Evolutionary conservation across 2,329 filamentous ascomycete species (phyloP).

Genomic region (Lachnellula subtilissima): DNA sequence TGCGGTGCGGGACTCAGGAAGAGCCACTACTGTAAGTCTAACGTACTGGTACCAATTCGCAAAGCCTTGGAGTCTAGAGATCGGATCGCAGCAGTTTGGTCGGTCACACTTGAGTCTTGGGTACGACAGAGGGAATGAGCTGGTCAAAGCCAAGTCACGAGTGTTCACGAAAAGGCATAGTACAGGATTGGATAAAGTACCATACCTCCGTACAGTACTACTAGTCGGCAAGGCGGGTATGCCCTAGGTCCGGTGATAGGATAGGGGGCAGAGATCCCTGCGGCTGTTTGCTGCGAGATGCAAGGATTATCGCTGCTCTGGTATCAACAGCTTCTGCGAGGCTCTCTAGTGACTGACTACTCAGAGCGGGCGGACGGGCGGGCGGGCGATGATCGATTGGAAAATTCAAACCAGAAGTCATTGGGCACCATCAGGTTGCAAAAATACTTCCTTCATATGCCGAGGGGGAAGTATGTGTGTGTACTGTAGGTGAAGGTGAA

Average conservation of each 20-base stretch:
- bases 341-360: not conserved
- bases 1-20: not conserved
- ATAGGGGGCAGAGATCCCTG: no score
- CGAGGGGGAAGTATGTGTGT: no score
- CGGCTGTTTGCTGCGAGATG: not conserved
- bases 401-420: not conserved
- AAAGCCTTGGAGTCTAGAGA: not conserved
- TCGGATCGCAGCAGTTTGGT: not conserved
- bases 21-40: no score
- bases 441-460: not conserved
- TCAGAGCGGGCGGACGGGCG: not conserved
- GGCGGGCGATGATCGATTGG: not conserved
- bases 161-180: not conserved
- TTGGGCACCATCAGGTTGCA: not conserved
- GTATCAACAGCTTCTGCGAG: not conserved
- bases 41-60: not conserved
- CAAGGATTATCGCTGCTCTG: not conserved
- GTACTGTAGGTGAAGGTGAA: not conserved
- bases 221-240: no score
- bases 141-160: not conserved
- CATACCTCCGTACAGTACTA: no score
- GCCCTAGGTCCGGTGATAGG: no score
- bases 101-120: not conserved
- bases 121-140: not conserved
- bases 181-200: not conserved